Conservation (phyloP, 2,329 filamentous ascomycete species). For the Penicillium frequentans region DNA sequence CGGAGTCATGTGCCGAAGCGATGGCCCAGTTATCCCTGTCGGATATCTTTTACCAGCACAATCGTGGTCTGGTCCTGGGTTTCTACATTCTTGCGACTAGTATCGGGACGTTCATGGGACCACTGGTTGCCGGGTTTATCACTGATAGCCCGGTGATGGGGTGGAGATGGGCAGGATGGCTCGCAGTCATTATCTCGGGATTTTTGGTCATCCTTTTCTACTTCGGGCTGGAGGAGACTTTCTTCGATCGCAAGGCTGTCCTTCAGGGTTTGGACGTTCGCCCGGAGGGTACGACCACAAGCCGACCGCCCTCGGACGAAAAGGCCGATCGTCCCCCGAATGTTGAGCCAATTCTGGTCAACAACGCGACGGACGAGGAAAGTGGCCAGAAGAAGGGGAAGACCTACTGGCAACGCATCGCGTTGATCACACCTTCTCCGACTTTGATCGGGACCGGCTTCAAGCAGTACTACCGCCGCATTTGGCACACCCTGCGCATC, state of each 20-base stretch:
- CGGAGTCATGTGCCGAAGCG: conserved; percentile 58
- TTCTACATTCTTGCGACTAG: conserved; percentile 58
- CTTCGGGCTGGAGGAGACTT: conserved; percentile 56
- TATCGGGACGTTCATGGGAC: conserved; percentile 58
- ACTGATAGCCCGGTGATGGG: conserved; percentile 44
- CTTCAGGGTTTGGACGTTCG: conserved; percentile 5
- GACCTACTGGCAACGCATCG: conserved; percentile 57
- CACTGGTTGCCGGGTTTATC: conserved; percentile 54
- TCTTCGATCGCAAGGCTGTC: conserved; percentile 22
- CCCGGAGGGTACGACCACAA: not conserved
- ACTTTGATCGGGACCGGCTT: conserved; percentile 56
- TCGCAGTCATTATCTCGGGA: conserved; percentile 52
- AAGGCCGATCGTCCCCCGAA: not conserved
- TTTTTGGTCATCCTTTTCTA: conserved; percentile 50
- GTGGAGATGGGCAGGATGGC: conserved; percentile 58
- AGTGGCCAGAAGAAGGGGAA: conserved; percentile 37
- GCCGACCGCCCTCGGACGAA: not conserved
- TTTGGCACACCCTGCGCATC: conserved; percentile 58
- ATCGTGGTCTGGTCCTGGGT: conserved; percentile 55
- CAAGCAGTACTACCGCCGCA: conserved; percentile 54
- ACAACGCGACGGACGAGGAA: conserved; percentile 8
- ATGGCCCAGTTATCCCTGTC: conserved; percentile 58
- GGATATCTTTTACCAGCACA: conserved; percentile 60
- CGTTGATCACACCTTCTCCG: conserved; percentile 56
- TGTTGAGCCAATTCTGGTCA: not conserved